Percentiles rank a stretch among this genome's conserved stretches.
Conservation (phyloP, 345 rosid species). For the Hibiscus syriacus region DNA sequence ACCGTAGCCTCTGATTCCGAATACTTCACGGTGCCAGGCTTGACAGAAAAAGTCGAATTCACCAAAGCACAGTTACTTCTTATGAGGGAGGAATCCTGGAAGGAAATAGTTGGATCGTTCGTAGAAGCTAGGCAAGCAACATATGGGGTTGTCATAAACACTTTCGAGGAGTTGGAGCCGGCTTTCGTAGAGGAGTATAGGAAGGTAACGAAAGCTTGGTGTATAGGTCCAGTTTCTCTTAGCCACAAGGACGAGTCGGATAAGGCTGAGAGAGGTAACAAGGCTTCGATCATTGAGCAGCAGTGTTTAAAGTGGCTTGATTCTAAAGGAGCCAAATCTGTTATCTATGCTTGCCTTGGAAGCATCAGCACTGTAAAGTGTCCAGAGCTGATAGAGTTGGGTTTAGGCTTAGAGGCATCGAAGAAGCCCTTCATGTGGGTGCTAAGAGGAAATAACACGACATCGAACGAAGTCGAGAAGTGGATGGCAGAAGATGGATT, state of each 20-base stretch:
- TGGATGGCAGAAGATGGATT: slow-evolving; percentile 26
- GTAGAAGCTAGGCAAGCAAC: slow-evolving; percentile 7
- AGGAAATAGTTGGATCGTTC: neutral
- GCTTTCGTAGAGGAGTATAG: slow-evolving; percentile 17
- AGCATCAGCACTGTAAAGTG: slow-evolving; percentile 22
- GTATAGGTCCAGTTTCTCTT: slow-evolving; percentile 39
- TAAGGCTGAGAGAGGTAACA: slow-evolving; percentile 33
- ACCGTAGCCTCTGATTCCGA: slow-evolving; percentile 7
- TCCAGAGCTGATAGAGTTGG: slow-evolving; percentile 34
- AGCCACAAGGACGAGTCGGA: slow-evolving; percentile 23
- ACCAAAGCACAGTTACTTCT: slow-evolving; percentile 1
- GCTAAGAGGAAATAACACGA: slow-evolving; percentile 6
- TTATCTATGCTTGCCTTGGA: slow-evolving; percentile 46
- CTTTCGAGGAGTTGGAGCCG: slow-evolving; percentile 34
- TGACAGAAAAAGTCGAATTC: neutral
- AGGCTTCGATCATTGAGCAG: slow-evolving; percentile 2
- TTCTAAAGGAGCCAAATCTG: slow-evolving; percentile 16
- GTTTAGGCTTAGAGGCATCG: slow-evolving; percentile 39
- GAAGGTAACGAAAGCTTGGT: slow-evolving; percentile 30
- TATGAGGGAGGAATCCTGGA: neutral
- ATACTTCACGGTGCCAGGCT: neutral
- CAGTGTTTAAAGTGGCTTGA: slow-evolving; percentile 40
- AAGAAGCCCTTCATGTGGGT: slow-evolving; percentile 31
- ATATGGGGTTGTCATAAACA: slow-evolving; percentile 27
- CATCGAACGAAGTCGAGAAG: neutral